Evolutionary conservation across 208 protist species (phyloP).

Genomic region (Eutreptiella sp.): DNA sequence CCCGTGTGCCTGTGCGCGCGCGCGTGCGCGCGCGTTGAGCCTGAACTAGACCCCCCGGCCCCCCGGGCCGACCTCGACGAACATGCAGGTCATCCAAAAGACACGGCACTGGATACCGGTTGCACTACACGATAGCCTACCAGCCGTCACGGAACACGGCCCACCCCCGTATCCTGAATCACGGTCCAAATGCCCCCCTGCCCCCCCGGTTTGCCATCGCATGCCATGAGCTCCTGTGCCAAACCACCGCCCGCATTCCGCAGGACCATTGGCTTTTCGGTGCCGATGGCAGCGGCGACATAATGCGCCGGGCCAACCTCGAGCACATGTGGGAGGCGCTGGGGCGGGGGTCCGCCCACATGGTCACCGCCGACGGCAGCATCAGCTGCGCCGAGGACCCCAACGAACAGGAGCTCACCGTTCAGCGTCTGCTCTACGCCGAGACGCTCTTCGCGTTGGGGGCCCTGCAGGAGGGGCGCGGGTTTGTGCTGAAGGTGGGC

Average conservation of each 20-base stretch:
- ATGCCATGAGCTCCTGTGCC: too few relatives aligned
- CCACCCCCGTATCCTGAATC: too few relatives aligned
- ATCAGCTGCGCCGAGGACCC: conserved; percentile 23
- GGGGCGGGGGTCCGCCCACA: neutral
- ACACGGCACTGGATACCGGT: too few relatives aligned
- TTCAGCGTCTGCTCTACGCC: conserved; percentile 8
- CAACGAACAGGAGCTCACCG: conserved; percentile 12
- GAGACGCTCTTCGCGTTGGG: conserved; percentile 11
- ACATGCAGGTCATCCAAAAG: too few relatives aligned
- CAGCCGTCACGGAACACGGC: too few relatives aligned
- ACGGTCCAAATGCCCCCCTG: too few relatives aligned
- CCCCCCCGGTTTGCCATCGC: too few relatives aligned
- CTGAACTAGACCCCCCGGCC: too few relatives aligned
- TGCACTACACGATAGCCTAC: too few relatives aligned
- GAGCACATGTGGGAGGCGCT: conserved; percentile 1
- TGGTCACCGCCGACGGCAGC: conserved; percentile 20
- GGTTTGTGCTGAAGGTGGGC: conserved; percentile 24
- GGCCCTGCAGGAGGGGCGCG: neutral
- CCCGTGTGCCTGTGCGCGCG: too few relatives aligned
- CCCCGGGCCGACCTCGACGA: too few relatives aligned
- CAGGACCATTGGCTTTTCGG: conserved; percentile 16
- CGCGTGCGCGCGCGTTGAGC: too few relatives aligned
- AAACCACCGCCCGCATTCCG: neutral
- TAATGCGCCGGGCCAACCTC: conserved; percentile 8
- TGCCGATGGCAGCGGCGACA: conserved; percentile 20